A percentile compares a stretch with the other conserved stretches of the same genome.
Conservation (phyloP, 2,329 filamentous ascomycete genomes). For the Colletotrichum sp. region DNA sequence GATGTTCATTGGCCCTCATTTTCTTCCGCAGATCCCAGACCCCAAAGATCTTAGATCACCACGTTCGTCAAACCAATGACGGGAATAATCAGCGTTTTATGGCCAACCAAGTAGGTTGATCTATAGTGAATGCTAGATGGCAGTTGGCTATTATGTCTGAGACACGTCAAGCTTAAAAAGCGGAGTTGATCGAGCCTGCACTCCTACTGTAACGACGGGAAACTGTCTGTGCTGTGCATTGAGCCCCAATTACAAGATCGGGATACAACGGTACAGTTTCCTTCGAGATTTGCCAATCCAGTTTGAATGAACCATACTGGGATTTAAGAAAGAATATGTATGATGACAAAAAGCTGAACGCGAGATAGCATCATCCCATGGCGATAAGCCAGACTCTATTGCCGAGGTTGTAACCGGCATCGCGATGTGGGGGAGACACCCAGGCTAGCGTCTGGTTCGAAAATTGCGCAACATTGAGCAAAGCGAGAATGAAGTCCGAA, state of each 20-base stretch:
- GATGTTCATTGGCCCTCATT: neutral
- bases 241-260: neutral
- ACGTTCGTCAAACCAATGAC: neutral
- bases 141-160: neutral
- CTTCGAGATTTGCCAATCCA: neutral
- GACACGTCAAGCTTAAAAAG: neutral
- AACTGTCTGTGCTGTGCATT: neutral
- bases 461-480: neutral
- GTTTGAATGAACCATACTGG: neutral
- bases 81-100: neutral
- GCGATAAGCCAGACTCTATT: neutral
- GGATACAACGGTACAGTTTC: neutral
- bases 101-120: neutral
- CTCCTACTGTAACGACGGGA: neutral
- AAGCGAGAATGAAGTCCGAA: neutral
- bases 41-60: neutral
- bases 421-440: neutral
- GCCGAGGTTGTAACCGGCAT: neutral
- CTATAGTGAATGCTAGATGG: neutral
- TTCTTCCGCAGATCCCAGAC: neutral
- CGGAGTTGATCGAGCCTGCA: neutral
- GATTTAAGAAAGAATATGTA: accelerated
- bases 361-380: neutral
- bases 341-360: neutral
- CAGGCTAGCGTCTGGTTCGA: neutral